phyloP scores from a whole-genome alignment of 305 asterid species.

The Fraxinus ornus region DNA sequence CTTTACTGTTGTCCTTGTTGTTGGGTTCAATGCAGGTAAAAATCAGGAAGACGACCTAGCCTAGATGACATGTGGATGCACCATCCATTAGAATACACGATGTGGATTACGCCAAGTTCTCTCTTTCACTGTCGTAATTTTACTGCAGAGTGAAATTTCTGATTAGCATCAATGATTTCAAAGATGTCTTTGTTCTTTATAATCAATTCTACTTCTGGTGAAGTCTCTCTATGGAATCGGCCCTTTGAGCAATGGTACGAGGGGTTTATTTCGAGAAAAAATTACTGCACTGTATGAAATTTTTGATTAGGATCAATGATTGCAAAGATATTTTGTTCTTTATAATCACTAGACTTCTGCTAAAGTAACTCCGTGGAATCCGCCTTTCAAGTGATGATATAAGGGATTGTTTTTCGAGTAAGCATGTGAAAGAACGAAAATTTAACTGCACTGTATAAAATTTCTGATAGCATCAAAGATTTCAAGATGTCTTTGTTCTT shows the following conservation, averaged over 20 bases:
- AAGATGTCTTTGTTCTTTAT: background rate
- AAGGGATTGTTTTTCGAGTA: background rate
- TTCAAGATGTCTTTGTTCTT: background rate
- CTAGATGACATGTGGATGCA: conserved; percentile 35
- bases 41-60: conserved; percentile 40
- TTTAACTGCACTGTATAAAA: background rate
- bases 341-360: background rate
- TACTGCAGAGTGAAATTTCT: background rate
- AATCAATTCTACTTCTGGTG: background rate
- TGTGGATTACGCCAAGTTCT: background rate
- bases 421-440: background rate
- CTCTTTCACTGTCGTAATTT: background rate
- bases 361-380: background rate
- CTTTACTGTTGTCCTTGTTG: conserved; percentile 1
- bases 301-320: background rate
- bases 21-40: conserved; percentile 33
- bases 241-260: background rate
- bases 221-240: background rate
- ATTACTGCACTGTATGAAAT: background rate
- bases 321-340: background rate
- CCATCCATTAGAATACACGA: conserved; percentile 32
- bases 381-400: background rate
- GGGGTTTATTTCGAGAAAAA: background rate
- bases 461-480: background rate
- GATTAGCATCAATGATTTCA: background rate